A percentile compares a stretch with the other conserved stretches of the same genome.
phyloP scores from a whole-genome alignment of 345 rosid genomes.

The Melaleuca quinquenervia region DNA sequence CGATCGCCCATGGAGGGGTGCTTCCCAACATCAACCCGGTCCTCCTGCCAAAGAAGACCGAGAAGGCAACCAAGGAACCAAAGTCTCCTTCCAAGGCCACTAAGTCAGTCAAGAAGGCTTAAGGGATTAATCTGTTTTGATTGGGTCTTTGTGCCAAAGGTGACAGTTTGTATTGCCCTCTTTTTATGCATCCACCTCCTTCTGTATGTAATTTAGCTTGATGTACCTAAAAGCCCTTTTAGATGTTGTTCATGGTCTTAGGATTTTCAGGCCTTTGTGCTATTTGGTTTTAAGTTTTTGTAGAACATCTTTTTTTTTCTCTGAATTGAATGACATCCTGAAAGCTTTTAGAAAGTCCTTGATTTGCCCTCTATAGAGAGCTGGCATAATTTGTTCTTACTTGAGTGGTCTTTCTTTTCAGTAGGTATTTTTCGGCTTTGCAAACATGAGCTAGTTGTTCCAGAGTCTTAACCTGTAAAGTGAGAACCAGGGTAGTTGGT shows the following conservation, averaged over 20 bases:
- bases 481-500: neutral
- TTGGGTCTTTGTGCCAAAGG: neutral
- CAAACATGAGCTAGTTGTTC: neutral
- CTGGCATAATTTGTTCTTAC: neutral
- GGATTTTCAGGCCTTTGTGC: neutral
- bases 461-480: neutral
- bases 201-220: neutral
- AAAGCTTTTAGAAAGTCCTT: neutral
- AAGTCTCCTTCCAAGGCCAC: conserved; percentile 63
- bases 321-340: neutral
- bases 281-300: neutral
- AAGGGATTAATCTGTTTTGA: neutral
- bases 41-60: conserved; percentile 52
- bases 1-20: conserved; percentile 78
- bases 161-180: neutral
- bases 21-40: conserved; percentile 64
- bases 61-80: conserved; percentile 32
- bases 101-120: conserved; percentile 63
- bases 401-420: neutral
- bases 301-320: neutral
- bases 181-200: neutral
- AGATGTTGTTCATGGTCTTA: neutral
- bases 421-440: neutral
- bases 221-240: neutral
- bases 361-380: neutral